Base-by-base conservation (phyloP, 176 grass and related monocot genomes). In the Carex cristatella region DNA sequence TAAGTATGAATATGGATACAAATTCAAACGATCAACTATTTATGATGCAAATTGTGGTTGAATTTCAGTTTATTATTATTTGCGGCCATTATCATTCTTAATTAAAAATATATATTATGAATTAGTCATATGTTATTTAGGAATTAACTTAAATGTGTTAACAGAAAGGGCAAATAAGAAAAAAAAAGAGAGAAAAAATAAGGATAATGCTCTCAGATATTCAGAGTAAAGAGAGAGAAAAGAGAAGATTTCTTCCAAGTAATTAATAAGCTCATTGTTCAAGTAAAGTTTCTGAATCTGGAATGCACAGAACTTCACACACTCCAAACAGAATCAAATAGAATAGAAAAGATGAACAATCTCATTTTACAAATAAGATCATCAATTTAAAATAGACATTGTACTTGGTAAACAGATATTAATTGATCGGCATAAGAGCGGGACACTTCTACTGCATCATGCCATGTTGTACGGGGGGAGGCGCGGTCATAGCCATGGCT, bases 361-460 rank as follows among this genome's bases (percentile, higher is more conserved):
- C 12, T n/a, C 7, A 69, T 15, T 69, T 7, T 7, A 38, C 11
- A 38, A 2, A 11, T 37, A 67, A 35, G 0, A 67, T 2, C 33
- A 28, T 69, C 31, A 38, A 69, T 69, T 69, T 69, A 69, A 35
- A 35, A 11, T 38, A 37, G 4, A 69, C 10, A 69, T 69, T 7
- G 32, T 35, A 67, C 4, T 67, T 67, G 10, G 19, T 10, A 13
- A 67, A 67, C 0, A 67, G 11, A 69, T 16, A 69, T 69, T 5
- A 15, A 14, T 38, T 40, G 35, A 69, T 42, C 67, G 33, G 33
- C 32, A 38, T 42, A 10, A 5, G 33, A 38, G 66, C 1, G 1
- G 58, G 33, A 69, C 56, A 42, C 15, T 37, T 80, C 68, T 92
- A 93, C 27, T 79, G 72, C 30, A 54, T 84, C 91, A 93, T 93